Base-by-base conservation (phyloP, 306 rosid species). In the Urtica urens region DNA sequence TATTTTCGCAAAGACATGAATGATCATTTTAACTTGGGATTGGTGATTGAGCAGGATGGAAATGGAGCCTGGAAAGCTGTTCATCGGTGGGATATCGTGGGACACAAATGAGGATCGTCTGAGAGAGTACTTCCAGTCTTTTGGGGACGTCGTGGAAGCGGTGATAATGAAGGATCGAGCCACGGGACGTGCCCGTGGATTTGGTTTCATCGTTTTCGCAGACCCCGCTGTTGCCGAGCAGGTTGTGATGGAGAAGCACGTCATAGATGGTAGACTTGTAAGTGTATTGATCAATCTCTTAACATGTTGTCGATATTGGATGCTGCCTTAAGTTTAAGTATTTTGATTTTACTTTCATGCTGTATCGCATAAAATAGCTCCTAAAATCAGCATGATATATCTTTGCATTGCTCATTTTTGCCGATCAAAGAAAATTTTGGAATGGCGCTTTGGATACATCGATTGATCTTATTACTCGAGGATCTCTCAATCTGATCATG, bases 101-200 rank as follows among this genome's bases (percentile, higher is more conserved):
- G 95, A 88, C 90, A 88, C 97, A 18, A 78, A 77, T 73, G 95
- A 84, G 67, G 95, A 81, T 59, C 90, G 97, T 37, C 90, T 88
- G 45, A 77, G 80, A 57, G 93, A 88, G 69, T 84, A 88, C 67
- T 88, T 88, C 69, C 75, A 74, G 63, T 42, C 68, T 18, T 88
- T 70, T 49, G 97, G 97, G 13, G 95, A 84, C 62, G 93, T 88
- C 42, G 79, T 81, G 60, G 95, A 88, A 58, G 90, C 93, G 10
- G 83, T 88, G 77, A 88, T 88, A 59, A 88, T 88, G 97, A 88
- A 86, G 80, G 97, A 88, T 81, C 95, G 95, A 72, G 74, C 95
- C 50, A 84, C 97, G 1, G 93, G 97, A 19, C 82, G 97, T 63
- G 97, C 95, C 24, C 88, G 97, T 23, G 97, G 97, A 46, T 88